Base-by-base conservation (phyloP, 2,329 filamentous ascomycete genomes). In the Hypoxylon sp. region DNA sequence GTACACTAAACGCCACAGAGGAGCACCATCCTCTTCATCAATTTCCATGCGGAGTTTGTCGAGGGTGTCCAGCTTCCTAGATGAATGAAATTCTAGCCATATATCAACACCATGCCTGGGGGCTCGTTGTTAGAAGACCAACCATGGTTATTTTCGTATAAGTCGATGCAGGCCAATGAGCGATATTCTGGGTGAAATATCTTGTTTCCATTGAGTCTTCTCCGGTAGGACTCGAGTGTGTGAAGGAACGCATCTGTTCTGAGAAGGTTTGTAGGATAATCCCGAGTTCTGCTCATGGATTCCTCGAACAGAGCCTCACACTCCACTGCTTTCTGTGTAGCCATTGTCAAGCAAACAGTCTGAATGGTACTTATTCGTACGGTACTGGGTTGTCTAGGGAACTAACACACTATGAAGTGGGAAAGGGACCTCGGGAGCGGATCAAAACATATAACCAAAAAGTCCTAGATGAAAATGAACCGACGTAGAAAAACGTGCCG, bases 241-340 rank as follows among this genome's bases (percentile, higher is more conserved):
- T 71, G 61, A 40, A 22, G 11, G 46, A 64, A 71, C 14, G 61
- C 48, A 31, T 66, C 58, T 49, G 66, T 66, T 27, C 68, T 64
- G 31, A 71, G 51, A 27, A 71, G 54, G 56, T 71, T 71, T 20
- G 20, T 40, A 33, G 68, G 65, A 51, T 71, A 71, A 14, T 63
- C 27, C 5, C 13, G 11, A 46, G 14, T 37, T 17, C n/a, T 55
- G 31, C n/a, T 58, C 20, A 30, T 59, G 25, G 64, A 66, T 42
- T 40, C 48, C 27, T 66, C 64, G 14, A 66, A 66, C 25, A 20
- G 55, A 44, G n/a, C 25, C 11, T 35, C 37, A 35, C 42, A 6
- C 25, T 60, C 40, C 8, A 37, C 22, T 20, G 30, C 22, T 31
- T 30, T 49, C 30, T 54, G 48, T 40, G 49, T 2, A 40, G 48